Conservation (phyloP, 148 eudicot genomes). For the Vaccinium corymbosum region DNA sequence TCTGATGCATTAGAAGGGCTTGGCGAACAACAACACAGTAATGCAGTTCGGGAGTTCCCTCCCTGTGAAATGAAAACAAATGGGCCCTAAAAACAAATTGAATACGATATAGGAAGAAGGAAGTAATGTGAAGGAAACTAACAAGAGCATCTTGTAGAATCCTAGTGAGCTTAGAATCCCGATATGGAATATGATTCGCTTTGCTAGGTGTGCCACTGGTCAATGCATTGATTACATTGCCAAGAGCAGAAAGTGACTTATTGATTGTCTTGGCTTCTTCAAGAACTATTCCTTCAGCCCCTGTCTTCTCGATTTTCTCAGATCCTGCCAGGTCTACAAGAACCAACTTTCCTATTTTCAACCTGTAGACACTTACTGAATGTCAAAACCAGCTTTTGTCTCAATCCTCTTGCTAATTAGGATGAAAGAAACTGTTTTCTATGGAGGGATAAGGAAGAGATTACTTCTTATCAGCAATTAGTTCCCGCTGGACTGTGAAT, state of each 20-base stretch:
- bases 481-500: slow-evolving; percentile 59
- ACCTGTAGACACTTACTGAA: slow-evolving; percentile 37
- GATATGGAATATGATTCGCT: slow-evolving; percentile 68
- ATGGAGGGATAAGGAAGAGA: neutral
- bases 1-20: slow-evolving; percentile 68
- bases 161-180: slow-evolving; percentile 93
- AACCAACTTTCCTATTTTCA: slow-evolving; percentile 58
- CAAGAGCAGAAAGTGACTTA: slow-evolving; percentile 84
- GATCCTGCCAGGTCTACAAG: slow-evolving; percentile 96
- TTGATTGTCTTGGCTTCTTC: slow-evolving; percentile 94
- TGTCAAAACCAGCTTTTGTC: neutral
- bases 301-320: slow-evolving; percentile 86
- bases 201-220: slow-evolving; percentile 54
- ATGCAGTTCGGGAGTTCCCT: slow-evolving; percentile 76
- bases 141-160: slow-evolving; percentile 88
- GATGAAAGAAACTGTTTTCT: neutral
- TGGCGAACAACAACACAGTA: slow-evolving; percentile 88
- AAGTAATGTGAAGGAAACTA: slow-evolving; percentile 27
- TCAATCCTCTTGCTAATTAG: slow-evolving; percentile 3
- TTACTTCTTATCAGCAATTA: slow-evolving; percentile 57
- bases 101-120: neutral
- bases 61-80: slow-evolving; percentile 46
- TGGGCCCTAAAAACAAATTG: slow-evolving; percentile 1
- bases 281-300: slow-evolving; percentile 84
- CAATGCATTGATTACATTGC: slow-evolving; percentile 89